A percentile compares a stretch with the other conserved stretches of the same genome.
Evolutionary conservation across 345 rosid genomes (phyloP).

Genomic region (Brassica carinata): DNA sequence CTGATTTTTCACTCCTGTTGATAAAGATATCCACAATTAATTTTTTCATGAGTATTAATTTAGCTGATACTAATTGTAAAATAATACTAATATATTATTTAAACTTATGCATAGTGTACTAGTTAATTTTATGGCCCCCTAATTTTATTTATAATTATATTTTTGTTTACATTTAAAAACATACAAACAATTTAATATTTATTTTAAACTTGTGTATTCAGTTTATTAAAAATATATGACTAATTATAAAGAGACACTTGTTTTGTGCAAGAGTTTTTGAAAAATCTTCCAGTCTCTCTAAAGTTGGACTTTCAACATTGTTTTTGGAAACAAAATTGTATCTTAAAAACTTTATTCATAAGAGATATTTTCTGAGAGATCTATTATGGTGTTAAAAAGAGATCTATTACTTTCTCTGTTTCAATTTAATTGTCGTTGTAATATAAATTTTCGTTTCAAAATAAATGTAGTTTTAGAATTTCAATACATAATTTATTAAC

Average conservation of each 20-base stretch:
- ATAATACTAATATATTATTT: neutral
- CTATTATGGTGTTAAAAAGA: no score
- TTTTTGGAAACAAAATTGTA: no score
- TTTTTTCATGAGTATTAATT: neutral
- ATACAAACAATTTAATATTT: neutral
- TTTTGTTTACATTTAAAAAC: neutral
- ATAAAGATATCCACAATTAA: neutral
- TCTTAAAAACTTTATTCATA: no score
- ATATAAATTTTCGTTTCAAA: no score
- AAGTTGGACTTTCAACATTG: no score
- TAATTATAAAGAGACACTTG: neutral
- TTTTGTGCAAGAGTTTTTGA: neutral
- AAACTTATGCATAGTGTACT: neutral
- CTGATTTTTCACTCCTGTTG: neutral
- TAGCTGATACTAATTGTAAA: neutral
- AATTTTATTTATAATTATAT: neutral
- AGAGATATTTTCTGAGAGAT: no score
- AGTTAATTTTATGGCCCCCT: neutral
- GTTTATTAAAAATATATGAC: neutral
- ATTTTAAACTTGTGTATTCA: neutral
- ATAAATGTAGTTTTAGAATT: no score
- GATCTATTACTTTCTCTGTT: no score
- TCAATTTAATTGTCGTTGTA: no score
- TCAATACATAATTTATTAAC: no score
- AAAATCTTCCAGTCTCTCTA: neutral